Evolutionary conservation across 371 early-diverging fungal species (phyloP).

Genomic region (Lichtheimia ramosa): DNA sequence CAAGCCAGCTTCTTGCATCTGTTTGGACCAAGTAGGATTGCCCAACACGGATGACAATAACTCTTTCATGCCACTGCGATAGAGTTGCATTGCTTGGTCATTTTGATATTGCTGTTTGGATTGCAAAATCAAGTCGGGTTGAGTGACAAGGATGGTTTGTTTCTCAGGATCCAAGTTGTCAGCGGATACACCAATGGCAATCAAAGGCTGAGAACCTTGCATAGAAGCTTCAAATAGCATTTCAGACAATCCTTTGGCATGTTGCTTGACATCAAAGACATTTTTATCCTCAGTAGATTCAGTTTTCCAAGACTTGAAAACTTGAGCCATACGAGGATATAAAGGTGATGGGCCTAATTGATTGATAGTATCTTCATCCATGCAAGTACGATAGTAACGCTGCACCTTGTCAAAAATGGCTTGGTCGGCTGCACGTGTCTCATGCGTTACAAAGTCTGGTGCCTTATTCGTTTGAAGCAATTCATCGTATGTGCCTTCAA

Average conservation of each 20-base stretch:
- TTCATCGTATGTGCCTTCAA: conserved; percentile 26
- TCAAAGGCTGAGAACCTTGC: neutral
- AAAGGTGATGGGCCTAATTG: conserved; percentile 50
- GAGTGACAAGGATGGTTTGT: conserved; percentile 40
- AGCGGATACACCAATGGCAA: conserved; percentile 22
- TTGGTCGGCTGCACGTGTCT: conserved; percentile 20
- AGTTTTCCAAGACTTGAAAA: neutral
- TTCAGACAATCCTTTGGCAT: neutral
- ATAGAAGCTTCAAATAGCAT: neutral
- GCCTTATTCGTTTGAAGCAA: conserved; percentile 3
- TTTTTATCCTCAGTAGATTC: neutral
- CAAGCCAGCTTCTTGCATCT: conserved; percentile 2
- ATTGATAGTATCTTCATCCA: conserved; percentile 40
- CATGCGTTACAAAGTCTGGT: conserved; percentile 10
- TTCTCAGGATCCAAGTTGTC: conserved; percentile 52
- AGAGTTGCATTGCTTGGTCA: conserved; percentile 21
- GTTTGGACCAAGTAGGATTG: neutral
- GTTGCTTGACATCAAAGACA: neutral
- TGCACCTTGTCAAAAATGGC: conserved; percentile 46
- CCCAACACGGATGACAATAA: conserved; percentile 18
- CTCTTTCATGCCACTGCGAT: conserved; percentile 32
- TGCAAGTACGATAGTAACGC: conserved; percentile 49
- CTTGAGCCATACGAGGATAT: conserved; percentile 22
- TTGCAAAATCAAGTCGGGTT: conserved; percentile 57
- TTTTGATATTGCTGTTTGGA: conserved; percentile 61